These are phyloP conservation scores for Omphalotus olearius DNA, from an alignment of 1,284 basidiomycete genomes.

Conservation along the genomic window DNA sequence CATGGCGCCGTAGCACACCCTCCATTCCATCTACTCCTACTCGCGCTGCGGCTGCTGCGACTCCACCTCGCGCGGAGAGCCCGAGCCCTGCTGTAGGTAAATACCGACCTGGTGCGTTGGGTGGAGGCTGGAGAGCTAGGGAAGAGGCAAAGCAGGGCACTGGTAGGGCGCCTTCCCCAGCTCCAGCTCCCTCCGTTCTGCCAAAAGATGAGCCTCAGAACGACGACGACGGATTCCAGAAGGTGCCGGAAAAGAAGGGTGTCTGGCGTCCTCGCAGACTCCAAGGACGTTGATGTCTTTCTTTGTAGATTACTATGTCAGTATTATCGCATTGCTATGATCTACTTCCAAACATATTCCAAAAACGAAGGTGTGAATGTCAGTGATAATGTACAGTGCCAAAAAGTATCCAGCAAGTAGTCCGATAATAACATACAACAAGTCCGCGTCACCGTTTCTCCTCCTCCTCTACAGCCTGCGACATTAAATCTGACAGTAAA, in stretches of 20 bases:
- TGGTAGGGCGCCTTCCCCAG: constrained; percentile 23
- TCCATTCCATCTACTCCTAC: constrained; percentile 29
- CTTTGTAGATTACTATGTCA: not conserved
- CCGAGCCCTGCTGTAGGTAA: constrained; percentile 38
- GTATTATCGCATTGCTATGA: no score
- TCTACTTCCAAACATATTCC: no score
- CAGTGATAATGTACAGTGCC: no score
- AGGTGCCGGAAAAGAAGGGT: constrained; percentile 37
- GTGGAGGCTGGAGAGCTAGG: constrained; percentile 53
- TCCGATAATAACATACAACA: no score
- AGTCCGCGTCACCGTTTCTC: constrained; percentile 4
- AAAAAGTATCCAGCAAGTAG: no score
- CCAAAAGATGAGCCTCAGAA: constrained; percentile 38
- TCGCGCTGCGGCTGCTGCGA: constrained; percentile 28
- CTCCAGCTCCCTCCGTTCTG: constrained; percentile 31
- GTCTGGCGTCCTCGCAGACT: constrained; percentile 39
- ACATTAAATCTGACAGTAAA: constrained; percentile 15
- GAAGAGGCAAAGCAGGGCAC: constrained; percentile 42
- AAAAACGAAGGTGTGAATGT: no score
- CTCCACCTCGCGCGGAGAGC: constrained; percentile 41
- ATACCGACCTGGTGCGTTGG: constrained; percentile 40
- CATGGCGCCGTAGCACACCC: constrained; percentile 35
- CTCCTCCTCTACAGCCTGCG: constrained; percentile 15
- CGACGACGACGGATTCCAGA: constrained; percentile 72
- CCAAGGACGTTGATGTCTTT: not conserved